Percentiles rank a stretch among this genome's conserved stretches.
phyloP scores from a whole-genome alignment of 257 asterid species.

The Solanum paucissectum region DNA sequence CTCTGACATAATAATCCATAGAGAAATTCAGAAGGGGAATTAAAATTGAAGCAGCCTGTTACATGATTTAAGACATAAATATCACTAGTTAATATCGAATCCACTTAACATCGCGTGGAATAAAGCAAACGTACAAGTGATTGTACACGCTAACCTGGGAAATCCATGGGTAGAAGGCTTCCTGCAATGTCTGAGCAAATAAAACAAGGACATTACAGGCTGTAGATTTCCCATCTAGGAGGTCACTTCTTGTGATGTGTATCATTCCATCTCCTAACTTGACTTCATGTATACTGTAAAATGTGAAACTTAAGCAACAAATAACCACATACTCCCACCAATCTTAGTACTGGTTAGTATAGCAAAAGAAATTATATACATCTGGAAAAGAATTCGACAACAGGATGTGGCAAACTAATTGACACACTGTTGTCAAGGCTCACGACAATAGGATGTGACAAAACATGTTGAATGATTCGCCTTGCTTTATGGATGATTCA shows the following conservation, averaged over 20 bases:
- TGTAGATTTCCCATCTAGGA: conserved; percentile 17
- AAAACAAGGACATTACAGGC: conserved; percentile 89
- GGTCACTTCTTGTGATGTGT: neutral
- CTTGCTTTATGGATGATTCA: no score
- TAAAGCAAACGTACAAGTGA: neutral
- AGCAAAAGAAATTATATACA: no score
- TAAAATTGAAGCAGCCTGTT: conserved; percentile 81
- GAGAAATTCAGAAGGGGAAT: conserved; percentile 82
- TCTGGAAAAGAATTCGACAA: no score
- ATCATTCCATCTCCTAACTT: neutral
- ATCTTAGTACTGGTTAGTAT: no score
- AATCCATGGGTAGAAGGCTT: neutral
- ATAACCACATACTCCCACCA: no score
- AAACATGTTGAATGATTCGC: no score
- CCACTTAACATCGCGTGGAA: neutral
- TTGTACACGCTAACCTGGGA: neutral
- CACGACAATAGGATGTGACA: no score
- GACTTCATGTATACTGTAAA: neutral
- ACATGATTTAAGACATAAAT: neutral
- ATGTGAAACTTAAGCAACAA: neutral
- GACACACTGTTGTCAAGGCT: no score
- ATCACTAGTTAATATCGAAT: neutral
- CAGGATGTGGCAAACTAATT: no score
- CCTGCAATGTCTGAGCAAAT: conserved; percentile 50
- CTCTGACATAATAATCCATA: conserved; percentile 85